These are phyloP conservation scores for Ogataea henricii DNA, from an alignment of 805 yeast genomes.

Conservation along the genomic window DNA sequence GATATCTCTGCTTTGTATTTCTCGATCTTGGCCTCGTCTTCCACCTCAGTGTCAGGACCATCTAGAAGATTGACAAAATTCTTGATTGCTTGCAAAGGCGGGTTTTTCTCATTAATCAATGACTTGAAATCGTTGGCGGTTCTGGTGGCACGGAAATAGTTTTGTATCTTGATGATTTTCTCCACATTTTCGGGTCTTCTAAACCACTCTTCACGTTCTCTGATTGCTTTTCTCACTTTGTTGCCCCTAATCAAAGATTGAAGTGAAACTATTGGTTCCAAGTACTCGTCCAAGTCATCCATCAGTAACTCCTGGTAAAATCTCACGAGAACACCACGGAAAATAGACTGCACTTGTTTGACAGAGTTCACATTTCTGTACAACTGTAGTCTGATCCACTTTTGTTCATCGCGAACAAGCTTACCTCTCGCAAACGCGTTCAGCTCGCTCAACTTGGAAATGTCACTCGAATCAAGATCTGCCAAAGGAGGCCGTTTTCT, in stretches of 20 bases:
- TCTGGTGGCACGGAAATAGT: slow-evolving; percentile 64
- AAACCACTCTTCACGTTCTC: slow-evolving; percentile 49
- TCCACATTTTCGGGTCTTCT: slow-evolving; percentile 46
- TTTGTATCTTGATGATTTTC: slow-evolving; percentile 73
- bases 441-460: slow-evolving; percentile 34
- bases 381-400: slow-evolving; percentile 19
- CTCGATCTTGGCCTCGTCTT: slow-evolving; percentile 70
- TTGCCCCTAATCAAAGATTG: slow-evolving; percentile 61
- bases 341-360: slow-evolving; percentile 52
- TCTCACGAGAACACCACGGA: slow-evolving; percentile 65
- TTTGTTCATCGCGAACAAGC: slow-evolving; percentile 35
- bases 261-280: slow-evolving; percentile 42
- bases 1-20: slow-evolving; percentile 67
- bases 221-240: slow-evolving; percentile 39
- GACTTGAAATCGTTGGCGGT: slow-evolving; percentile 74
- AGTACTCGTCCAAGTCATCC: slow-evolving; percentile 53
- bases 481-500: slow-evolving; percentile 2
- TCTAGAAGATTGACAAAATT: slow-evolving; percentile 72
- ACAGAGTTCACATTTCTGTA: slow-evolving; percentile 32
- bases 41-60: slow-evolving; percentile 66
- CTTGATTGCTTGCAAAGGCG: slow-evolving; percentile 74
- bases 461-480: neutral
- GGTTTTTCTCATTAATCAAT: slow-evolving; percentile 67
- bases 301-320: slow-evolving; percentile 54
- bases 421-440: slow-evolving; percentile 49